Conservation (phyloP, 768 basidiomycete genomes). For the Suillus brevipes region DNA sequence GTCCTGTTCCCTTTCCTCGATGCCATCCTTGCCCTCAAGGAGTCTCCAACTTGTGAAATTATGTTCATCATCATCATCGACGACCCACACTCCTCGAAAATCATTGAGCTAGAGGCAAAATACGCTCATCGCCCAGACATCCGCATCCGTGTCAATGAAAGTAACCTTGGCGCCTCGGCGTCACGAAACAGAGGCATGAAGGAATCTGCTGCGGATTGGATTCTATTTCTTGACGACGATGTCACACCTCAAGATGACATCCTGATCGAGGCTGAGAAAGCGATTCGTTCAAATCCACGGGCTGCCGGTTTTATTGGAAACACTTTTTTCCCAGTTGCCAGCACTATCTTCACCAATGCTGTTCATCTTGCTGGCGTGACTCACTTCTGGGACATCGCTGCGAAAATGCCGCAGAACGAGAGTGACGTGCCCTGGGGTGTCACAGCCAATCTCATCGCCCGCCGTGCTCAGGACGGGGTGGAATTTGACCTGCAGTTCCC, state of each 20-base stretch:
- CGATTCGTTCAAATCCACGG: slow-evolving; percentile 45
- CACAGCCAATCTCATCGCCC: slow-evolving; percentile 57
- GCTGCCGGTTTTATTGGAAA: slow-evolving; percentile 59
- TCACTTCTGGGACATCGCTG: slow-evolving; percentile 63
- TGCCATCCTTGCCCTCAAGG: slow-evolving; percentile 43
- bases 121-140: slow-evolving; percentile 49
- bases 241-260: slow-evolving; percentile 43
- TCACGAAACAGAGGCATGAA: slow-evolving; percentile 55
- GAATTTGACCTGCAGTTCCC: slow-evolving; percentile 50
- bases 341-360: slow-evolving; percentile 51
- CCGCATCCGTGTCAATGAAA: slow-evolving; percentile 50
- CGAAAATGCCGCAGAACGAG: slow-evolving; percentile 38
- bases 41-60: slow-evolving; percentile 42
- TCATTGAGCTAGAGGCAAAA: slow-evolving; percentile 38
- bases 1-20: slow-evolving; percentile 47
- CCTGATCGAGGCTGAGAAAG: slow-evolving; percentile 46
- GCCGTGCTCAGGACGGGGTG: slow-evolving; percentile 47
- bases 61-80: slow-evolving; percentile 65
- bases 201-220: slow-evolving; percentile 59
- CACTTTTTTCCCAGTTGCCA: slow-evolving; percentile 47
- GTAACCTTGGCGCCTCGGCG: slow-evolving; percentile 52
- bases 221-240: slow-evolving; percentile 63
- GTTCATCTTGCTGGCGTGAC: slow-evolving; percentile 57
- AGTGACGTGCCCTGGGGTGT: slow-evolving; percentile 62
- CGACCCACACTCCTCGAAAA: slow-evolving; percentile 44